phyloP scores from a whole-genome alignment of 768 basidiomycete species.

The Saitozyma podzolica region DNA sequence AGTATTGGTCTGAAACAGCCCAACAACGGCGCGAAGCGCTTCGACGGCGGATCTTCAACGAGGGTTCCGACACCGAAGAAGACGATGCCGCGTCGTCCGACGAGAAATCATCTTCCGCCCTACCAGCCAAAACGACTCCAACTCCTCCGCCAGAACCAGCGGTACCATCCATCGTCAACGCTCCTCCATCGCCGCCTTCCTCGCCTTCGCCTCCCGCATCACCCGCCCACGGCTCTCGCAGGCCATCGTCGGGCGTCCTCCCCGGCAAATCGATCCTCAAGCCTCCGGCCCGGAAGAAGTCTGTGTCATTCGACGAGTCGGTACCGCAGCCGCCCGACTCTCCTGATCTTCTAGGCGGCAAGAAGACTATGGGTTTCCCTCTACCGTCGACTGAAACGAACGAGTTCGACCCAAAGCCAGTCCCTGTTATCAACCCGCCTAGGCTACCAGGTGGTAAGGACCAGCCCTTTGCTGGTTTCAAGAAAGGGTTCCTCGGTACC shows the following conservation, averaged over 20 bases:
- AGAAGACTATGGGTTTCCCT: slow-evolving; percentile 23
- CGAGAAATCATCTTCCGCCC: background rate
- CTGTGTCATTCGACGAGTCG: slow-evolving; percentile 42
- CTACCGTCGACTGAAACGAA: slow-evolving; percentile 12
- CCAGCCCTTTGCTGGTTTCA: slow-evolving; percentile 38
- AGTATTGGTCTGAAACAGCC: slow-evolving; percentile 35
- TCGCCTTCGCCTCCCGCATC: slow-evolving; percentile 7
- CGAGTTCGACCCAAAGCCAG: slow-evolving; percentile 16
- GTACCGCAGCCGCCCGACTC: slow-evolving; percentile 32
- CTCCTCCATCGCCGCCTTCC: slow-evolving; percentile 1
- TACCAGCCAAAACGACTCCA: background rate
- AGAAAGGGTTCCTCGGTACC: slow-evolving; percentile 33
- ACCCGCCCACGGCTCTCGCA: slow-evolving; percentile 7
- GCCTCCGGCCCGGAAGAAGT: slow-evolving; percentile 35
- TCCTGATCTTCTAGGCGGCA: slow-evolving; percentile 14
- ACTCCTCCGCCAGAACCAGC: background rate
- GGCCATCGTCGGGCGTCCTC: slow-evolving; percentile 4
- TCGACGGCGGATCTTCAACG: slow-evolving; percentile 23
- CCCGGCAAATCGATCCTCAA: slow-evolving; percentile 37
- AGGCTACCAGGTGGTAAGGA: slow-evolving; percentile 17
- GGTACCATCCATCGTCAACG: no score
- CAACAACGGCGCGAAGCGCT: slow-evolving; percentile 22
- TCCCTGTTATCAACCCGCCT: slow-evolving; percentile 33
- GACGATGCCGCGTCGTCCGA: no score
- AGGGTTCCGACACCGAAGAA: slow-evolving; percentile 9